Evolutionary conservation across 345 rosid species (phyloP).

Genomic region (Angophora floribunda): DNA sequence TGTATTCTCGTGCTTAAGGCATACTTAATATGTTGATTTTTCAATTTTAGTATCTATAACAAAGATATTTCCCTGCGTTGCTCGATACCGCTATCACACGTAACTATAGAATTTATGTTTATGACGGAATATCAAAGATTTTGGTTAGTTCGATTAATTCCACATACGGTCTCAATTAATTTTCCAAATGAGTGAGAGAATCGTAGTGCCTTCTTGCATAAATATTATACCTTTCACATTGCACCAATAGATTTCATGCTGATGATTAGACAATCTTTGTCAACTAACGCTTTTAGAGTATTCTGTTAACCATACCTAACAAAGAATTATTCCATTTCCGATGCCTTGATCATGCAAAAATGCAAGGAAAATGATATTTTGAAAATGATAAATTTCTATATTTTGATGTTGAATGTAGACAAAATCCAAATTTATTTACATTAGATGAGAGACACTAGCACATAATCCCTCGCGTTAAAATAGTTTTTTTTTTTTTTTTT

Average conservation of each 20-base stretch:
- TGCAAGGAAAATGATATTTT: not conserved
- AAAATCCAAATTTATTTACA: not conserved
- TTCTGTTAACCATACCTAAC: not conserved
- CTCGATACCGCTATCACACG: not conserved
- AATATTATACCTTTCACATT: not conserved
- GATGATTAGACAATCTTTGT: not conserved
- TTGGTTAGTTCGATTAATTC: not conserved
- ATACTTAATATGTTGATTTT: not conserved
- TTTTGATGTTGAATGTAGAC: not conserved
- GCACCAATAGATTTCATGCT: not conserved
- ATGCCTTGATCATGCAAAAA: not conserved
- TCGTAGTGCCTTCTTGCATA: not conserved
- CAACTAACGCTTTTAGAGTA: not conserved
- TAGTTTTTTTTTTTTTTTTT: not conserved
- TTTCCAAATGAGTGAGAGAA: not conserved
- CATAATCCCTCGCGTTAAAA: not conserved
- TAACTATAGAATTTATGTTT: not conserved
- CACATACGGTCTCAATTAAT: not conserved
- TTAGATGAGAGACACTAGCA: not conserved
- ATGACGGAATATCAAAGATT: not conserved
- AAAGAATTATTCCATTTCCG: not conserved
- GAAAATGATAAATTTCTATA: not conserved
- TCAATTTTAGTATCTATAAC: not conserved
- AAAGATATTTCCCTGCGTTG: not conserved
- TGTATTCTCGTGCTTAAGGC: not conserved